Evolutionary conservation across 495 filamentous ascomycete genomes (phyloP), one percentile per base, ranked within the genome.

Genomic region (Penicillium silybi): DNA sequence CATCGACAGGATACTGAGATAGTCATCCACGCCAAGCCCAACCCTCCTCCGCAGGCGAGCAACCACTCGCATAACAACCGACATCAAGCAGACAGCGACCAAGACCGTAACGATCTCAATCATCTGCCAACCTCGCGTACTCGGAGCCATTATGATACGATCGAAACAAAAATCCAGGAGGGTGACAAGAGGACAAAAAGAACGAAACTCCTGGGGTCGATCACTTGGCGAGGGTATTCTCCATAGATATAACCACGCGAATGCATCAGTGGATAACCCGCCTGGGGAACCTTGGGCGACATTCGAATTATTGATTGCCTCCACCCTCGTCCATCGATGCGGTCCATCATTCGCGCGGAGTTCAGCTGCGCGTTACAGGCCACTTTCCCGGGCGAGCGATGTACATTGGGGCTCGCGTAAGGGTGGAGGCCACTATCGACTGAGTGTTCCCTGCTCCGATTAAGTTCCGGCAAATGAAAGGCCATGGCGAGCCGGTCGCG

Each of bases 21-120:
- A 76, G 46, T 79, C 75, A 54, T 79, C 73, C 3, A 68, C 40
- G 0, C 64, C 64, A 16, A 77, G 66, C 7, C 51, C 50, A 7
- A 76, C 67, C 62, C 66, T 65, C 23, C 68, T 63, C 23, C 67
- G 63, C 10, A 70, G 37, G 17, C 76, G 67, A 27, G 75, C 67
- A 16, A 69, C 34, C 35, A 73, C 63, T 4, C 75, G 66, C 26
- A 77, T 48, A 8, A 64, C 52, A 5, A 76, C 71, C 8, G 66
- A 65, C 8, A 72, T 46, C 6, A 66, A 46, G 19, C 71, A 66
- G 11, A 78, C 50, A 23, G 53, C 56, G 13, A 76, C 62, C 47
- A 75, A 66, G 32, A 68, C 63, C 26, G 66, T 56, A 37, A 72
- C 56, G 51, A 67, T 70, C 48, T 53, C 61, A 34, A 72, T 68